Evolutionary conservation across 306 rosid genomes (phyloP).

Genomic region (Sophora flavescens): DNA sequence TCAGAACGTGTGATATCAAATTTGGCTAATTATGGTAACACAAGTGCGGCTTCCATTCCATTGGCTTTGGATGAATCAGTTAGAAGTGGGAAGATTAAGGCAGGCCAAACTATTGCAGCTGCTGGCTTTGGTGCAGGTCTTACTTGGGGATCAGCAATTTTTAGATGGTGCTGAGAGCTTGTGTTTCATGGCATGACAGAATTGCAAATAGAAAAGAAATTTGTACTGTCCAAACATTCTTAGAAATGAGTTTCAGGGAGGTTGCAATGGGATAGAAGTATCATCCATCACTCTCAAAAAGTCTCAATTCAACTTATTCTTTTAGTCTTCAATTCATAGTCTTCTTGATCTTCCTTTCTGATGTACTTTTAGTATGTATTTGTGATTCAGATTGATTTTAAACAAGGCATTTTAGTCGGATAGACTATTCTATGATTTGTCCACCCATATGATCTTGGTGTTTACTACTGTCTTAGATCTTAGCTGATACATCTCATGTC

Average conservation of each 20-base stretch:
- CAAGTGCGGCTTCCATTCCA: slow-evolving; percentile 96
- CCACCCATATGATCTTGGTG: no score
- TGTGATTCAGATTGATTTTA: slow-evolving; percentile 45
- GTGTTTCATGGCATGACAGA: background rate
- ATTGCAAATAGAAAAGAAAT: slow-evolving; percentile 20
- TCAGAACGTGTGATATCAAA: slow-evolving; percentile 87
- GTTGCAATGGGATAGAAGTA: slow-evolving; percentile 34
- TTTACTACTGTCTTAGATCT: no score
- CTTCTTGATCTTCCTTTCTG: slow-evolving; percentile 31
- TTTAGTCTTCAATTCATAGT: slow-evolving; percentile 34
- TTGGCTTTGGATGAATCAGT: slow-evolving; percentile 95
- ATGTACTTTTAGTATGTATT: slow-evolving; percentile 41
- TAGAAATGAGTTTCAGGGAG: background rate
- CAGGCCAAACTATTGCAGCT: slow-evolving; percentile 84
- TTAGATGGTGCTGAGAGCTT: slow-evolving; percentile 81
- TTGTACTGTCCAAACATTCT: background rate
- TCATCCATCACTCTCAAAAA: slow-evolving; percentile 41
- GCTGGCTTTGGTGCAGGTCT: slow-evolving; percentile 98
- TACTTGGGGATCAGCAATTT: slow-evolving; percentile 91
- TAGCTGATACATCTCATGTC: no score
- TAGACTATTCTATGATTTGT: no score
- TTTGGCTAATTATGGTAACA: slow-evolving; percentile 90
- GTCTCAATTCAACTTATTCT: background rate
- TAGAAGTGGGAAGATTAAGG: slow-evolving; percentile 76
- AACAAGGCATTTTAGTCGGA: slow-evolving; percentile 29